Percentiles rank a stretch among this genome's conserved stretches.
Evolutionary conservation across 768 basidiomycete genomes (phyloP).

Genomic region (Lactarius trivialis): DNA sequence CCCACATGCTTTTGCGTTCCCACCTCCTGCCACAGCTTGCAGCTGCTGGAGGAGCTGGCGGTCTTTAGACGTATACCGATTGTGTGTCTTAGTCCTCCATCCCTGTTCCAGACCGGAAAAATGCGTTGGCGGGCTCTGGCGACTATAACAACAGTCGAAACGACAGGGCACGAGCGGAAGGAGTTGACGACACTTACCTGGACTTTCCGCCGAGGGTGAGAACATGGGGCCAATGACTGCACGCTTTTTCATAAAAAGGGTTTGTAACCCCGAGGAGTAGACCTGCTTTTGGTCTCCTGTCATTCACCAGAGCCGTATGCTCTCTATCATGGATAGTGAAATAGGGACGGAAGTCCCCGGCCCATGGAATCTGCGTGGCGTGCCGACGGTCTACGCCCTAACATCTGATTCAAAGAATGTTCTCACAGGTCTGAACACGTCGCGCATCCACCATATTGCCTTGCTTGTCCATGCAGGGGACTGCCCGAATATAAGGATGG

Average conservation of each 20-base stretch:
- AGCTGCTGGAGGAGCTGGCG: slow-evolving; percentile 62
- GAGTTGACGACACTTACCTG: slow-evolving; percentile 34
- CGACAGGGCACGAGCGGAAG: background rate
- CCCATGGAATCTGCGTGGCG: slow-evolving; percentile 60
- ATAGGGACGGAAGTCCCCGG: slow-evolving; percentile 86
- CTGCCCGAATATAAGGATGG: slow-evolving; percentile 74
- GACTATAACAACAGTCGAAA: background rate
- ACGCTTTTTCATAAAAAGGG: slow-evolving; percentile 74
- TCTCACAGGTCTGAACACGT: slow-evolving; percentile 75
- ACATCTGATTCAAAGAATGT: background rate
- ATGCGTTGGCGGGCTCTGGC: background rate
- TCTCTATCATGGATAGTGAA: slow-evolving; percentile 97
- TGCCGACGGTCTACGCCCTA: background rate
- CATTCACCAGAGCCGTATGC: slow-evolving; percentile 65
- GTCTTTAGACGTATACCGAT: slow-evolving; percentile 82
- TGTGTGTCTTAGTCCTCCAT: slow-evolving; percentile 75
- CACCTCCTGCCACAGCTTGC: slow-evolving; percentile 48
- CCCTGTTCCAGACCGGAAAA: slow-evolving; percentile 54
- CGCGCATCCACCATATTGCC: slow-evolving; percentile 87
- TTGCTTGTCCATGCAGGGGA: slow-evolving; percentile 80
- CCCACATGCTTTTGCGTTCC: slow-evolving; percentile 48
- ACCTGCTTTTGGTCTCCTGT: slow-evolving; percentile 71
- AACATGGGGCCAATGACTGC: slow-evolving; percentile 81
- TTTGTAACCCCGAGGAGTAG: slow-evolving; percentile 82
- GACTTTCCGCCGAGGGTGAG: slow-evolving; percentile 57